Evolutionary conservation across 495 filamentous ascomycete genomes (phyloP).

Genomic region (Hypomontagnella monticulosa): DNA sequence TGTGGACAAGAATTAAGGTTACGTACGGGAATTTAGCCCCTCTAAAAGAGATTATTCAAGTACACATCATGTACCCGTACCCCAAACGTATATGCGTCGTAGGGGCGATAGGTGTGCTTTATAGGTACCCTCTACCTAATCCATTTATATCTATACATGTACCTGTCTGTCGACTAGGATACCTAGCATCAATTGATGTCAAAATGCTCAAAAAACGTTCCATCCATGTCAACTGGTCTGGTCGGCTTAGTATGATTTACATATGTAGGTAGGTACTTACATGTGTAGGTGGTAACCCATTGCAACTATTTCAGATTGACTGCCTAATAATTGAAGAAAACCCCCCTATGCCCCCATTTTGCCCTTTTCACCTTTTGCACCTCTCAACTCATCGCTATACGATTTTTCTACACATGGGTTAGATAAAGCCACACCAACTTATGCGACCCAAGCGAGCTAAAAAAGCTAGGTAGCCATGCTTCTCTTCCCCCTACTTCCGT

Average conservation of each 20-base stretch:
- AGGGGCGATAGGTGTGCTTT: too few relatives aligned
- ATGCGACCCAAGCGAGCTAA: conserved; percentile 1
- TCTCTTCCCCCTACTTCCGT: neutral
- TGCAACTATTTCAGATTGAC: neutral
- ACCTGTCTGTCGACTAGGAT: too few relatives aligned
- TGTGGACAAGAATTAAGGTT: conserved; percentile 32
- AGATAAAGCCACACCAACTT: conserved; percentile 32
- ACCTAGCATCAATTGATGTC: too few relatives aligned
- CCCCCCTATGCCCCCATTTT: neutral
- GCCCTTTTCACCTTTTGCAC: neutral
- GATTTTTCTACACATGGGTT: neutral
- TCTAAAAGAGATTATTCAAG: neutral
- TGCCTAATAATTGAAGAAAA: too few relatives aligned
- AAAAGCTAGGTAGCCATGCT: neutral
- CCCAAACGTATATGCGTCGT: too few relatives aligned
- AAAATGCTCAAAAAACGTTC: too few relatives aligned
- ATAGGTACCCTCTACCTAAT: too few relatives aligned
- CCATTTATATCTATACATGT: too few relatives aligned
- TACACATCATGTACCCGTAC: too few relatives aligned
- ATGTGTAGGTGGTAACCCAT: neutral
- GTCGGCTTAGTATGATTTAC: neutral
- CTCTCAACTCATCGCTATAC: conserved; percentile 10
- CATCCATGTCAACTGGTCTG: too few relatives aligned
- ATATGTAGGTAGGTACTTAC: conserved; percentile 2
- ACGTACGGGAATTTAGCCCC: conserved; percentile 19